Evolutionary conservation across 768 basidiomycete species (phyloP).

Genomic region (Suillus paluster): DNA sequence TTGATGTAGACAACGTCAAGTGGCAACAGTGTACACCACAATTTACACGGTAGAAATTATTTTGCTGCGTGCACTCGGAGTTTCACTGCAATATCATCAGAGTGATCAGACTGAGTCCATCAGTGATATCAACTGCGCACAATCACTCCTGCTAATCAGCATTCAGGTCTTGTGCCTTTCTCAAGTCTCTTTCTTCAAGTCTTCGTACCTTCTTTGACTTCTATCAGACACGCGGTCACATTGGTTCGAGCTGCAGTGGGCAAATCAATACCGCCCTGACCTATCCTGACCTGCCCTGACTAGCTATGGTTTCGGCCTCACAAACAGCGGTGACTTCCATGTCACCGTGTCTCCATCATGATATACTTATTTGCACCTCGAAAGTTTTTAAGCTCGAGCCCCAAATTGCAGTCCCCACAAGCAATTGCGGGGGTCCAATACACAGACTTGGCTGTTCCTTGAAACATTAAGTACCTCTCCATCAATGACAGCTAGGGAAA

Average conservation of each 20-base stretch:
- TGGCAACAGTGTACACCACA: conserved; percentile 4
- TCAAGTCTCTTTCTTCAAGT: background rate
- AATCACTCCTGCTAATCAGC: background rate
- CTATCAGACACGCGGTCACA: background rate
- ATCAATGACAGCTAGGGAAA: no score
- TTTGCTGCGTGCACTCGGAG: background rate
- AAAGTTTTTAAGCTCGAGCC: conserved; percentile 1
- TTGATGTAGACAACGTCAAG: conserved; percentile 3
- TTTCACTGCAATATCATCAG: background rate
- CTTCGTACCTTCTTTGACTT: background rate
- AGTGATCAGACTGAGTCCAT: no score
- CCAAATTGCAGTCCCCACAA: conserved; percentile 1
- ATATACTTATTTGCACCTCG: conserved; percentile 2
- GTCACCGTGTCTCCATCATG: background rate
- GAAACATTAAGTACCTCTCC: background rate
- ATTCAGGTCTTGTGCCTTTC: background rate
- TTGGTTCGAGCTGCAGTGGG: background rate
- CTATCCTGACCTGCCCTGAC: background rate
- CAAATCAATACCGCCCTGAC: conserved; percentile 1
- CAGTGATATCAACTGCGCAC: background rate
- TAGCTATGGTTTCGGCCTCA: conserved; percentile 1
- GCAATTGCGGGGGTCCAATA: background rate
- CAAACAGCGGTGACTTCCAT: conserved; percentile 8
- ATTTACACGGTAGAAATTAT: background rate
- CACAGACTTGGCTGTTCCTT: background rate